A percentile compares a stretch with the other conserved stretches of the same genome.
Evolutionary conservation across 2,329 filamentous ascomycete species (phyloP).

Genomic region (Pseudogymnoascus sp.): DNA sequence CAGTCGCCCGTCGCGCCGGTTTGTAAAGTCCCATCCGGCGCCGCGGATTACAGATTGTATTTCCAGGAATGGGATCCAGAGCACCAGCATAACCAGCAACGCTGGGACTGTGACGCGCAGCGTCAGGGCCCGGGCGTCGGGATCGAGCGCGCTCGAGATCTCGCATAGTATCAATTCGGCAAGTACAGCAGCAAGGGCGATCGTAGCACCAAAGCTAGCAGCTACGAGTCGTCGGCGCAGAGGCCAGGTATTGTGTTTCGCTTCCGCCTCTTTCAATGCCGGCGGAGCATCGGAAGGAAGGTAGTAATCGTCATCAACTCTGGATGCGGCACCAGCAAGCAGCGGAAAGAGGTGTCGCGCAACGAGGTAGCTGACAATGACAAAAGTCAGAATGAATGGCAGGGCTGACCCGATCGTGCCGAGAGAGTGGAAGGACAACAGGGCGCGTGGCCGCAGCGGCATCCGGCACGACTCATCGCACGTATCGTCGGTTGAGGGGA

Average conservation of each 20-base stretch:
- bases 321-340: conserved; percentile 52
- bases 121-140: conserved; percentile 59
- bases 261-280: conserved; percentile 52
- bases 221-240: conserved; percentile 49
- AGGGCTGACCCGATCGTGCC: conserved; percentile 30
- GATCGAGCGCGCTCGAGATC: conserved; percentile 68
- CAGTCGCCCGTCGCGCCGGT: conserved; percentile 49
- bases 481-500: conserved; percentile 25
- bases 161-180: conserved; percentile 79
- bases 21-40: conserved; percentile 57
- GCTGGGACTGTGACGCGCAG: conserved; percentile 64
- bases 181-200: conserved; percentile 70
- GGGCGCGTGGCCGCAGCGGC: neutral
- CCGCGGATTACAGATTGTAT: conserved; percentile 51
- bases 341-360: conserved; percentile 65
- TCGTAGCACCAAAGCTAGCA: conserved; percentile 66
- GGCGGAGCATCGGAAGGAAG: conserved; percentile 57
- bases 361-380: conserved; percentile 55
- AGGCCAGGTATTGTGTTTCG: conserved; percentile 50
- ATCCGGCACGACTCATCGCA: conserved; percentile 19
- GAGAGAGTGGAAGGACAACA: conserved; percentile 1
- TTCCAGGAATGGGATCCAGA: conserved; percentile 73
- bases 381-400: conserved; percentile 67
- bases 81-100: conserved; percentile 64
- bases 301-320: conserved; percentile 54